phyloP scores from a whole-genome alignment of 352 stramenopile genomes.

The Aphanomyces invadans region DNA sequence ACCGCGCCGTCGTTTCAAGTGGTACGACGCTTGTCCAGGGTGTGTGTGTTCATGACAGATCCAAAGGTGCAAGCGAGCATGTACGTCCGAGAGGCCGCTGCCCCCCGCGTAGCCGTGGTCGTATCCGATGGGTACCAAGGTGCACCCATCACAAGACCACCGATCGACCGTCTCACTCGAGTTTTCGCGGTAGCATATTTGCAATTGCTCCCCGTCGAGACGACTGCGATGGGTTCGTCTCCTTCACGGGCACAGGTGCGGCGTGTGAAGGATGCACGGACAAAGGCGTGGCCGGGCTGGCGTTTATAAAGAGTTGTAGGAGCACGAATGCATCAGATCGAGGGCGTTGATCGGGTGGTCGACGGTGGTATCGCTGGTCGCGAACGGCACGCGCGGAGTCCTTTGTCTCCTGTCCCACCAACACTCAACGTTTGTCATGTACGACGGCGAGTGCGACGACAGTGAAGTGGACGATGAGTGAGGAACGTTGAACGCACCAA shows the following conservation, averaged over 20 bases:
- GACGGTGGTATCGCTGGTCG: not conserved
- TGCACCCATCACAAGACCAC: no score
- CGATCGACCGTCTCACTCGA: no score
- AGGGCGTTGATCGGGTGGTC: no score
- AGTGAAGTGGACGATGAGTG: not conserved
- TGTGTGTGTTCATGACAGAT: no score
- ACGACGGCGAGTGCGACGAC: constrained; percentile 17
- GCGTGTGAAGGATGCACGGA: not conserved
- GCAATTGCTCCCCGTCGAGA: not conserved
- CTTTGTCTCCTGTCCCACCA: not conserved
- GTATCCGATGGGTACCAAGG: not conserved
- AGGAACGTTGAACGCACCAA: no score
- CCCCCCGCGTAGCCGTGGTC: not conserved
- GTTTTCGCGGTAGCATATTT: constrained; percentile 3
- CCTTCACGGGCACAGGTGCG: no score
- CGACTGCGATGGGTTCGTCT: not conserved
- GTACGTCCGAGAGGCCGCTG: not conserved
- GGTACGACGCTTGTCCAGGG: no score
- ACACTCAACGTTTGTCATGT: not conserved
- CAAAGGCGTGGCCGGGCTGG: no score
- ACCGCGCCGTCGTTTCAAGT: not conserved
- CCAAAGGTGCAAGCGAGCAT: constrained; percentile 8
- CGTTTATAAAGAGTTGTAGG: not conserved
- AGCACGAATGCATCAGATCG: no score
- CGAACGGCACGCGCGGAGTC: constrained; percentile 18